A percentile compares a stretch with the other conserved stretches of the same genome.
Conservation (phyloP, 192 early-diverging fungal species). For the Coemansia sp. region DNA sequence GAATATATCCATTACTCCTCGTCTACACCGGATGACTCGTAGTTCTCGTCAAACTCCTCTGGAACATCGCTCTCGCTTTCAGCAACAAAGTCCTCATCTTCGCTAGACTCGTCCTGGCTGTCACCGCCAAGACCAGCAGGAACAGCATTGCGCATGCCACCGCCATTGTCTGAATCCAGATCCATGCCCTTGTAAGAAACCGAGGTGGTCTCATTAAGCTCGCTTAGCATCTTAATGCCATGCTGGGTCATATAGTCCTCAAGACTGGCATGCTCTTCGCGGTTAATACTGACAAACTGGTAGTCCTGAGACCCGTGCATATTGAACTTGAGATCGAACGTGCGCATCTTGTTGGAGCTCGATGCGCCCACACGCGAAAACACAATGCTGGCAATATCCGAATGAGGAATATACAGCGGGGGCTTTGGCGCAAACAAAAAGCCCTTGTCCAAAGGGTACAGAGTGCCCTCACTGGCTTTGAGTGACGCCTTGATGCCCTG, state of each 20-base stretch:
- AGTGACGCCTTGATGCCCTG: conserved; percentile 90
- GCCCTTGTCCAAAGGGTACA: conserved; percentile 94
- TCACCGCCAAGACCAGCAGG: conserved; percentile 26
- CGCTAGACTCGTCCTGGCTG: conserved; percentile 71
- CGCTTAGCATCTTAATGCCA: conserved; percentile 80
- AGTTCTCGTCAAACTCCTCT: conserved; percentile 77
- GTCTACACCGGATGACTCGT: conserved; percentile 36
- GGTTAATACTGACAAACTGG: conserved; percentile 86
- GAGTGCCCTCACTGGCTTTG: conserved; percentile 94
- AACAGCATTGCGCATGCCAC: conserved; percentile 18
- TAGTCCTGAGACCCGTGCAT: conserved; percentile 77
- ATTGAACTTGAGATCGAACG: conserved; percentile 94
- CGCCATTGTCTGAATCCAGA: conserved; percentile 14
- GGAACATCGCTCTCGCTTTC: conserved; percentile 73
- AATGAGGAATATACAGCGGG: conserved; percentile 80
- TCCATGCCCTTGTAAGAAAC: conserved; percentile 51
- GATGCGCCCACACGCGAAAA: conserved; percentile 77
- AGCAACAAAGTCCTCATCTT: conserved; percentile 90
- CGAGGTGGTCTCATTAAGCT: conserved; percentile 59
- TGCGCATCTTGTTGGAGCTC: conserved; percentile 61
- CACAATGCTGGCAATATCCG: conserved; percentile 83
- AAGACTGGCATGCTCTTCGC: conserved; percentile 85
- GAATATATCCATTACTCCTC: conserved; percentile 12
- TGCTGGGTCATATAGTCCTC: conserved; percentile 81
- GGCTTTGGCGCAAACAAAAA: conserved; percentile 95